A percentile compares a stretch with the other conserved stretches of the same genome.
These are phyloP conservation scores for Xylariaceae sp. DNA, from an alignment of 2,329 filamentous ascomycete species.

Conservation along the genomic window DNA sequence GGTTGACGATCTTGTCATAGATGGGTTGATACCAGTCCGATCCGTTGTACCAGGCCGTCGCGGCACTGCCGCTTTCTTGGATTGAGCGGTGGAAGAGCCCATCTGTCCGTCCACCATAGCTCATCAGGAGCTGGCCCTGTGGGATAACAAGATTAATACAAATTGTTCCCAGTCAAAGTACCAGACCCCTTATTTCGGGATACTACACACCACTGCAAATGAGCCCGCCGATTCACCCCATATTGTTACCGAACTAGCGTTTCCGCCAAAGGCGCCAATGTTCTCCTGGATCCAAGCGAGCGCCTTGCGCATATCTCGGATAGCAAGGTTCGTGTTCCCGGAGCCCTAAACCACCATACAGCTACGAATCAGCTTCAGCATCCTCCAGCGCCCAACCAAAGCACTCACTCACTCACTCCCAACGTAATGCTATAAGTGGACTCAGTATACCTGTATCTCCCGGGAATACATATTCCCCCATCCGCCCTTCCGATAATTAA, in stretches of 20 bases:
- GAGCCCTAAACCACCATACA: conserved; percentile 30
- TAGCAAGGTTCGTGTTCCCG: conserved; percentile 37
- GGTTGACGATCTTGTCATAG: conserved; percentile 53
- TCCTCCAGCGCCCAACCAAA: neutral
- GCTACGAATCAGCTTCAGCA: neutral
- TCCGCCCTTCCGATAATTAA: conserved; percentile 51
- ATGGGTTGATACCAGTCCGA: conserved; percentile 50
- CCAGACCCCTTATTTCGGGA: too few species aligned
- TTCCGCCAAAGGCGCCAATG: conserved; percentile 37
- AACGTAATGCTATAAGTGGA: too few species aligned
- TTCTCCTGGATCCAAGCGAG: conserved; percentile 40
- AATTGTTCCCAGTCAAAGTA: too few species aligned
- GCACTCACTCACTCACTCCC: too few species aligned
- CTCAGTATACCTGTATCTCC: conserved; percentile 34
- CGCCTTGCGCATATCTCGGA: conserved; percentile 38
- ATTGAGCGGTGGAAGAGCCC: conserved; percentile 38
- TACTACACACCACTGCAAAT: conserved; percentile 39
- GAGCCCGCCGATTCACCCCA: conserved; percentile 41
- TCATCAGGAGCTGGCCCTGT: conserved; percentile 39
- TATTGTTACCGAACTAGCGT: conserved; percentile 38
- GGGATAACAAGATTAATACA: too few species aligned
- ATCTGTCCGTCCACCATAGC: conserved; percentile 37
- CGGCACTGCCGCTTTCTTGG: conserved; percentile 41
- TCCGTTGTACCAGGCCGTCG: conserved; percentile 44
- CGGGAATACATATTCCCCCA: conserved; percentile 40